Percentiles rank a stretch among this genome's conserved stretches.
These are phyloP conservation scores for Pistacia vera DNA, from an alignment of 345 rosid genomes.

Conservation along the genomic window DNA sequence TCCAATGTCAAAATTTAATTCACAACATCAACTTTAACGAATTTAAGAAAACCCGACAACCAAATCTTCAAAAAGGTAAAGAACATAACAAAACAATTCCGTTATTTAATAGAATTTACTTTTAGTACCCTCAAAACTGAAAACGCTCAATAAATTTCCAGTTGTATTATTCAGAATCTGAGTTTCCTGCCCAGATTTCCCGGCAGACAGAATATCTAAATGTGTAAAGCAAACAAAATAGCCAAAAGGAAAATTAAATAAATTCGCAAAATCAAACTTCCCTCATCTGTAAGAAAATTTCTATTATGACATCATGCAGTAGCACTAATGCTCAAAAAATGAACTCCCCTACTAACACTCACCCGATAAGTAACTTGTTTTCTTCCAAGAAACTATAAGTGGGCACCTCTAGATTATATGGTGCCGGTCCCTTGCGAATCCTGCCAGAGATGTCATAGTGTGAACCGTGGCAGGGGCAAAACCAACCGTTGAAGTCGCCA, in stretches of 20 bases:
- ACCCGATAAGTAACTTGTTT: constrained; percentile 52
- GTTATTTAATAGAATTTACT: not conserved
- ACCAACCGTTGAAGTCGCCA: constrained; percentile 71
- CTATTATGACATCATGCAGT: constrained; percentile 22
- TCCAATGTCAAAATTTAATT: not conserved
- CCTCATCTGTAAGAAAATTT: constrained; percentile 20
- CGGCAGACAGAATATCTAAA: constrained; percentile 24
- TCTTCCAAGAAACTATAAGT: constrained; percentile 60
- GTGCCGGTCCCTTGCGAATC: constrained; percentile 68
- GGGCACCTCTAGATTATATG: constrained; percentile 63
- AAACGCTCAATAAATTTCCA: constrained; percentile 20
- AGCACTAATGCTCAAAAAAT: constrained; percentile 16
- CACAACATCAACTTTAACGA: not conserved
- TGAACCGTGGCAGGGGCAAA: constrained; percentile 71
- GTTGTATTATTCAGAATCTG: constrained; percentile 38
- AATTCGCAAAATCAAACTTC: constrained; percentile 21
- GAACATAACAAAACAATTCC: not conserved
- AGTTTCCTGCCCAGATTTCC: constrained; percentile 16
- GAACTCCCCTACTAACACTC: constrained; percentile 17
- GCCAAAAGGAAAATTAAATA: constrained; percentile 12
- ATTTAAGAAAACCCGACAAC: not conserved
- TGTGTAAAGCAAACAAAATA: constrained; percentile 6
- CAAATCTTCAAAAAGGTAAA: not conserved
- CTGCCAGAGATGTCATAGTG: constrained; percentile 70
- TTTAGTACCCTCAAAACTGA: not conserved